Evolutionary conservation across 345 rosid genomes (phyloP).

Genomic region (Euphorbia lathyris): DNA sequence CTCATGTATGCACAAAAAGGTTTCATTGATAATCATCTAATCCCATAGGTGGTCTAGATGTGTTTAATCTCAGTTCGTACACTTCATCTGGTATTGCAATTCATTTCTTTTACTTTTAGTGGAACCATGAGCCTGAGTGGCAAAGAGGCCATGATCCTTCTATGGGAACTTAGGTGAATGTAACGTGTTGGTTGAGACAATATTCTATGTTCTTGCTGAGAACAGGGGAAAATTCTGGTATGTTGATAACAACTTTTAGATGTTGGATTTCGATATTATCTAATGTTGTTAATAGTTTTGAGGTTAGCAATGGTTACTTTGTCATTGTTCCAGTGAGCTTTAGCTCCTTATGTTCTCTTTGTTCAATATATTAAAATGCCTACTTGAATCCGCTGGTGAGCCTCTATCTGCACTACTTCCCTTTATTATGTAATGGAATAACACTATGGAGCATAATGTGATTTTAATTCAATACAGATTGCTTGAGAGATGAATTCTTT

Average conservation of each 20-base stretch:
- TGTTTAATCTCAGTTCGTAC: neutral
- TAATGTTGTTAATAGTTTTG: neutral
- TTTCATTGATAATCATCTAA: neutral
- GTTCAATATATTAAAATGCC: too few relatives aligned
- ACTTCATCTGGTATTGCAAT: neutral
- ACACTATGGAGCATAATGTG: too few relatives aligned
- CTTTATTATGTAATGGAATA: too few relatives aligned
- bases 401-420: too few relatives aligned
- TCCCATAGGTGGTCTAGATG: neutral
- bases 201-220: conserved; percentile 60
- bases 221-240: conserved; percentile 67
- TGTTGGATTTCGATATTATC: neutral
- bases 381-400: too few relatives aligned
- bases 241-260: neutral
- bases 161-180: conserved; percentile 57
- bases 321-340: too few relatives aligned
- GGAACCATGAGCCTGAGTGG: conserved; percentile 83
- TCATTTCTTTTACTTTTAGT: conserved; percentile 28
- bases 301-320: neutral
- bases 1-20: neutral
- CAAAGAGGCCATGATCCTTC: conserved; percentile 61
- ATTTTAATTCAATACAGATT: too few relatives aligned
- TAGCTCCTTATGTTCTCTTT: too few relatives aligned
- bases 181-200: conserved; percentile 64
- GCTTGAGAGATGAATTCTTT: too few relatives aligned